Evolutionary conservation across 352 stramenopile genomes (phyloP).

Genomic region (Aphanomyces stellatus): DNA sequence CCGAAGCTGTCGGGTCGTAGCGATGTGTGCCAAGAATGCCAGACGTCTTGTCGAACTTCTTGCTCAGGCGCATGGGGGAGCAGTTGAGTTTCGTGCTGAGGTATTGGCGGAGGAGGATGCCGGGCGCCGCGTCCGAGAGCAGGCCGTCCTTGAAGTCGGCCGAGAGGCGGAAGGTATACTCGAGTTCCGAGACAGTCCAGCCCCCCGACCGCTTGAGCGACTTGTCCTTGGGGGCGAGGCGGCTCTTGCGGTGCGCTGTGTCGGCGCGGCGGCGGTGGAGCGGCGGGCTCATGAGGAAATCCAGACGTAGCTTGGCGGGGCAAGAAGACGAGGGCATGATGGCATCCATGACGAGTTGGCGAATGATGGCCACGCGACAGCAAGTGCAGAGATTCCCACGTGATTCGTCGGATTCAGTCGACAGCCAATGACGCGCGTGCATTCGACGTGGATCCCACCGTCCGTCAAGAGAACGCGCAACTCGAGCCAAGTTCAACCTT

Average conservation of each 20-base stretch:
- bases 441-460: not conserved
- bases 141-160: slow-evolving; percentile 14
- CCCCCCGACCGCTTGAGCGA: not conserved
- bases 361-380: too few relatives aligned
- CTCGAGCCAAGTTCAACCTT: not conserved
- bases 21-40: slow-evolving; percentile 4
- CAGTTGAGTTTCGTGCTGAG: slow-evolving; percentile 16
- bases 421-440: not conserved
- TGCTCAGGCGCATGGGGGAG: slow-evolving; percentile 17
- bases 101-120: slow-evolving; percentile 16
- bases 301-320: not conserved
- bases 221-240: not conserved
- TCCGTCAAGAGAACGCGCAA: not conserved
- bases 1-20: slow-evolving; percentile 4
- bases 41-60: slow-evolving; percentile 18
- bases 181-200: slow-evolving; percentile 10
- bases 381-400: slow-evolving; percentile 6
- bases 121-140: not conserved
- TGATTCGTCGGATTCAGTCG: slow-evolving; percentile 1
- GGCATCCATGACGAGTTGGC: not conserved
- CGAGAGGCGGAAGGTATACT: slow-evolving; percentile 17
- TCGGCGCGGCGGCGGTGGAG: not conserved
- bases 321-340: not conserved
- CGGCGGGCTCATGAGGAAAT: not conserved
- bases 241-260: not conserved